A percentile compares a stretch with the other conserved stretches of the same genome.
phyloP scores from a whole-genome alignment of 805 yeast genomes.

The Metschnikowia baotianmanensis region DNA sequence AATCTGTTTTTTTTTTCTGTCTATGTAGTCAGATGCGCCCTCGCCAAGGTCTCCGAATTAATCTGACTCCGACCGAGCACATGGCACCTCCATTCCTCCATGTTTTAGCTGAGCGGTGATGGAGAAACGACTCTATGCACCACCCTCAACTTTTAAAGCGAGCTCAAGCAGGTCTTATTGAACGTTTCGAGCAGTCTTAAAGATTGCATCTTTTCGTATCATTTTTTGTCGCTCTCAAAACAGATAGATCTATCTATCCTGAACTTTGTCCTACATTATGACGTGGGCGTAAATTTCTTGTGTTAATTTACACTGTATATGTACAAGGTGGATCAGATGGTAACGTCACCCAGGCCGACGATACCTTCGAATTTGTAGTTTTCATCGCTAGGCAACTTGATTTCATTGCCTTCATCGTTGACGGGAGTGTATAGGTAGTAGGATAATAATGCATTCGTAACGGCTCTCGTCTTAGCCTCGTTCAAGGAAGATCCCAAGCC shows the following conservation, averaged over 20 bases:
- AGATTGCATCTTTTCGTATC: too few species aligned
- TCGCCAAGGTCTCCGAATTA: constrained; percentile 6
- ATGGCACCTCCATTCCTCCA: too few species aligned
- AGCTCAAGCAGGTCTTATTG: too few species aligned
- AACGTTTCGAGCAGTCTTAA: too few species aligned
- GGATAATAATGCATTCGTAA: constrained; percentile 83
- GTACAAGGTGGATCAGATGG: constrained; percentile 30
- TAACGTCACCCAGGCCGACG: constrained; percentile 45
- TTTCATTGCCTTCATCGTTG: constrained; percentile 38
- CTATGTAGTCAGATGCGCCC: constrained; percentile 7
- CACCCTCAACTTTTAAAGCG: too few species aligned
- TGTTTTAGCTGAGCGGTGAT: too few species aligned
- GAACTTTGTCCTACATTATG: too few species aligned
- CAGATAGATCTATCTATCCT: not conserved
- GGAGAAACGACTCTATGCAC: constrained; percentile 5
- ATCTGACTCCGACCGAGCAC: constrained; percentile 11
- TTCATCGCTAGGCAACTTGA: constrained; percentile 61
- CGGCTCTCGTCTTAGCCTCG: constrained; percentile 91
- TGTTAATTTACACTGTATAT: constrained; percentile 15
- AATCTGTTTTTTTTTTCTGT: constrained; percentile 1
- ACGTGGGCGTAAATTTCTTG: constrained; percentile 8
- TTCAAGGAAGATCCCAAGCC: constrained; percentile 88
- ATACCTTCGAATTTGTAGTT: constrained; percentile 40
- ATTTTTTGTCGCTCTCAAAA: too few species aligned
- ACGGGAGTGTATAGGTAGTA: constrained; percentile 91